Conservation (phyloP, 345 rosid species). For the Murraya koenigii region DNA sequence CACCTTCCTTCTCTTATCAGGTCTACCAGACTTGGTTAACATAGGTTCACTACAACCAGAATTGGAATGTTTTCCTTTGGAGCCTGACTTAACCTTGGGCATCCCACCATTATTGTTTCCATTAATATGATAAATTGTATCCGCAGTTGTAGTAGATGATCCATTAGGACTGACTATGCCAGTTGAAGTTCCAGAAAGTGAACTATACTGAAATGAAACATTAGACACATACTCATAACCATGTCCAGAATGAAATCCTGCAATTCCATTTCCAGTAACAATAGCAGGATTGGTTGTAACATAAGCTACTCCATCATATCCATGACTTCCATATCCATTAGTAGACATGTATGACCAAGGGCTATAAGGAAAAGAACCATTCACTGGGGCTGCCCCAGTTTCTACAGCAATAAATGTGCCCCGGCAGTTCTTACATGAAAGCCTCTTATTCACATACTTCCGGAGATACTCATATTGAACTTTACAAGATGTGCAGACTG, state of each 20-base stretch:
- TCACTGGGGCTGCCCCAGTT: constrained; percentile 79
- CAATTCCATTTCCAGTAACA: constrained; percentile 49
- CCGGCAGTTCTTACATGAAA: constrained; percentile 98
- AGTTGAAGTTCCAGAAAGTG: constrained; percentile 56
- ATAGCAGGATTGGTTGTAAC: constrained; percentile 66
- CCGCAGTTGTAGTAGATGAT: constrained; percentile 45
- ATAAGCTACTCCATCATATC: constrained; percentile 61
- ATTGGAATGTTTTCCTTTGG: constrained; percentile 47
- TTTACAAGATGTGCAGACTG: constrained; percentile 96
- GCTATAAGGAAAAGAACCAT: constrained; percentile 69
- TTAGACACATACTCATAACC: constrained; percentile 74
- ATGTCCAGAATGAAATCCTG: constrained; percentile 72
- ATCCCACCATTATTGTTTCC: constrained; percentile 38
- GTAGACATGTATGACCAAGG: constrained; percentile 51
- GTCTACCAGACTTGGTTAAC: constrained; percentile 42
- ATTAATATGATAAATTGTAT: constrained; percentile 51
- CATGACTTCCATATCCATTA: constrained; percentile 64
- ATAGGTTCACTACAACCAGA: constrained; percentile 33
- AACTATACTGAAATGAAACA: constrained; percentile 74
- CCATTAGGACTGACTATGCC: constrained; percentile 56
- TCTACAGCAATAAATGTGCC: constrained; percentile 87
- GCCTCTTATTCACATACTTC: constrained; percentile 92
- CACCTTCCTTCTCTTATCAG: constrained; percentile 81
- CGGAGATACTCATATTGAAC: constrained; percentile 96
- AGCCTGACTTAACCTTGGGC: constrained; percentile 45